phyloP scores from a whole-genome alignment of 1,284 basidiomycete genomes.

The Porogramme epimiltina region DNA sequence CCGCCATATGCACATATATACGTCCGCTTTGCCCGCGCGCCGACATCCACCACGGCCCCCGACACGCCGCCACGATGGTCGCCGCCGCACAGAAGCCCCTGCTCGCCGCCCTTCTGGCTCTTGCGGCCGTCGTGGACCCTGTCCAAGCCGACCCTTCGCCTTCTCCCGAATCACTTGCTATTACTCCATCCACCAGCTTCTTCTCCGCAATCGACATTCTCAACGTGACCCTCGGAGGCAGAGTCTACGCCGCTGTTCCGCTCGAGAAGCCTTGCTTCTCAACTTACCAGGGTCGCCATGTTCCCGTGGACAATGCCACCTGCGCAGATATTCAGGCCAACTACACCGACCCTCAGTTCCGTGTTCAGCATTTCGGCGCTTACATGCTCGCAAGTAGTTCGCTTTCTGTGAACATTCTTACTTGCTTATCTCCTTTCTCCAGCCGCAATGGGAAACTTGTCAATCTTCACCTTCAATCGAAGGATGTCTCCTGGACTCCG shows the following conservation, averaged over 20 bases:
- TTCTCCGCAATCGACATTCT: slow-evolving; percentile 41
- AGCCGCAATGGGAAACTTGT: slow-evolving; percentile 37
- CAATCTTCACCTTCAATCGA: slow-evolving; percentile 19
- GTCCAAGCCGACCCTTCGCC: not conserved
- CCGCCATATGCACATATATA: too few species aligned
- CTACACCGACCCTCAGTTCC: slow-evolving; percentile 31
- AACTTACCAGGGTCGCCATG: slow-evolving; percentile 25
- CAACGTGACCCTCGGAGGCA: slow-evolving; percentile 34
- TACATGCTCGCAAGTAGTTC: slow-evolving; percentile 31
- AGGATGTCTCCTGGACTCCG: slow-evolving; percentile 32
- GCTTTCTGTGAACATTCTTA: not conserved
- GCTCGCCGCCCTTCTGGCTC: slow-evolving; percentile 1
- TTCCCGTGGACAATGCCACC: slow-evolving; percentile 19
- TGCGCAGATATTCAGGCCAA: slow-evolving; percentile 32
- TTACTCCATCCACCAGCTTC: slow-evolving; percentile 35
- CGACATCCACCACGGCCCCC: not conserved
- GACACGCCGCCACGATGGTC: slow-evolving; percentile 7
- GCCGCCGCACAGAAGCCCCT: not conserved
- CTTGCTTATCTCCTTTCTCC: not conserved
- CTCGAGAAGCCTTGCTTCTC: slow-evolving; percentile 36
- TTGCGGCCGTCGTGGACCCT: not conserved
- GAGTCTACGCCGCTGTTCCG: slow-evolving; percentile 29
- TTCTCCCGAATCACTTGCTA: not conserved
- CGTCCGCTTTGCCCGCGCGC: too few species aligned
- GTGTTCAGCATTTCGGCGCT: slow-evolving; percentile 30